Evolutionary conservation across 192 early-diverging fungal species (phyloP).

Genomic region (Lobulomyces angularis): DNA sequence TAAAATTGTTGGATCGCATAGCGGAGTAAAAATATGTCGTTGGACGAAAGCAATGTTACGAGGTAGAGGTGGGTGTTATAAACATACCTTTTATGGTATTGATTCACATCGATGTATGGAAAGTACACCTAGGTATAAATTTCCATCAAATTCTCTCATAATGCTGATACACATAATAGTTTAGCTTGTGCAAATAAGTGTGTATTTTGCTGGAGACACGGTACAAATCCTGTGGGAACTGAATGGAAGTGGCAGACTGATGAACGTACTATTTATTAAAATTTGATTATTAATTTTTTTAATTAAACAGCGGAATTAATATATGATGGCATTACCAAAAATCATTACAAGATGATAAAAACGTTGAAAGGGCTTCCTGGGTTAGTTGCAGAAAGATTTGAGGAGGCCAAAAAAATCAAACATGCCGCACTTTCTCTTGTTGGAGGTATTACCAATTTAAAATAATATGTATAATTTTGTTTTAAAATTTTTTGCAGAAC

Average conservation of each 20-base stretch:
- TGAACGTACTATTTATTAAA: no score
- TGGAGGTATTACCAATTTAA: slow-evolving; percentile 44
- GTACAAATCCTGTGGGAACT: slow-evolving; percentile 61
- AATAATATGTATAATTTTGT: neutral
- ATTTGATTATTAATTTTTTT: no score
- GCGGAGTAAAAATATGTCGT: slow-evolving; percentile 64
- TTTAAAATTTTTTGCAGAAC: slow-evolving; percentile 8
- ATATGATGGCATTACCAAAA: slow-evolving; percentile 52
- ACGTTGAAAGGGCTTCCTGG: slow-evolving; percentile 65
- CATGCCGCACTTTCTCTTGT: slow-evolving; percentile 66
- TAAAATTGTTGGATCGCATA: slow-evolving; percentile 59
- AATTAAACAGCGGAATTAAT: slow-evolving; percentile 54
- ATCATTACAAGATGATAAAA: slow-evolving; percentile 64
- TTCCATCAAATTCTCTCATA: neutral
- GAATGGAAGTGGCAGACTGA: slow-evolving; percentile 65
- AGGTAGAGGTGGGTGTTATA: slow-evolving; percentile 62
- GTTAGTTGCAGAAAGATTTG: slow-evolving; percentile 56
- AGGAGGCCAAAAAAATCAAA: slow-evolving; percentile 49
- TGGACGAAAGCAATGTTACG: slow-evolving; percentile 65
- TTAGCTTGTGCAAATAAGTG: neutral
- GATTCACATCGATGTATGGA: slow-evolving; percentile 64
- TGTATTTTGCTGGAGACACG: slow-evolving; percentile 50
- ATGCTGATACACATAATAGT: neutral
- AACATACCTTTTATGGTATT: slow-evolving; percentile 67
- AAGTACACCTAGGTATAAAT: slow-evolving; percentile 36